phyloP scores from a whole-genome alignment of 139 green algal species.

The Chlorella sp. region DNA sequence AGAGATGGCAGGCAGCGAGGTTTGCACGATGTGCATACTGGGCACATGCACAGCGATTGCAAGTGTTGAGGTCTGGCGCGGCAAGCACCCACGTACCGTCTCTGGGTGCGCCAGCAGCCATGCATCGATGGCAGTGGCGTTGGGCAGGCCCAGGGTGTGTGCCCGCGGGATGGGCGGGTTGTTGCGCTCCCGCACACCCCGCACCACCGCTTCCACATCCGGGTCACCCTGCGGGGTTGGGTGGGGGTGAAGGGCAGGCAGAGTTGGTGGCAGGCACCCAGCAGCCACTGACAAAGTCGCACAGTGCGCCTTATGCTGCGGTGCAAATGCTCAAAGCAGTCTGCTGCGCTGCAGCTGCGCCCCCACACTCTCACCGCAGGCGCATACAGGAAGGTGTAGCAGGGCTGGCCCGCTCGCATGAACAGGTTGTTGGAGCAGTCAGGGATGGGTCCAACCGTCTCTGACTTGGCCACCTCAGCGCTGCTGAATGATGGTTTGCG shows the following conservation, averaged over 20 bases:
- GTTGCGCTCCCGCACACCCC: slow-evolving; percentile 36
- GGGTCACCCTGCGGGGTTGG: slow-evolving; percentile 32
- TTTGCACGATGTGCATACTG: not conserved
- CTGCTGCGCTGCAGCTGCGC: too few species aligned
- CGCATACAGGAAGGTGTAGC: slow-evolving; percentile 54
- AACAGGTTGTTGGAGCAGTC: slow-evolving; percentile 54
- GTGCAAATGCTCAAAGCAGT: too few species aligned
- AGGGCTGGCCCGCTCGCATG: slow-evolving; percentile 48
- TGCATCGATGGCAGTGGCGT: slow-evolving; percentile 51
- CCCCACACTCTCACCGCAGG: slow-evolving; percentile 21
- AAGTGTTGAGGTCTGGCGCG: too few species aligned
- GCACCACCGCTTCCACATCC: slow-evolving; percentile 43
- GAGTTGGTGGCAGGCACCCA: too few species aligned
- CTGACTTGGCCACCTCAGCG: not conserved
- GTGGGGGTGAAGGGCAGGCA: too few species aligned
- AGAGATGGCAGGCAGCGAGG: not conserved
- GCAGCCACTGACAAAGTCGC: too few species aligned
- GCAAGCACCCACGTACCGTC: slow-evolving; percentile 11
- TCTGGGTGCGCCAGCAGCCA: slow-evolving; percentile 70
- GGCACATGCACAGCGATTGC: too few species aligned
- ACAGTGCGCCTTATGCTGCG: too few species aligned
- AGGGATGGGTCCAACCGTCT: slow-evolving; percentile 35
- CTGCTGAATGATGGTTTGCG: slow-evolving; percentile 27
- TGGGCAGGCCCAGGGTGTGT: slow-evolving; percentile 36
- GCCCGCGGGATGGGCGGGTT: slow-evolving; percentile 35